Evolutionary conservation across 31 red algal genomes (phyloP).

Genomic region (Odonthalia washingtoniensis): DNA sequence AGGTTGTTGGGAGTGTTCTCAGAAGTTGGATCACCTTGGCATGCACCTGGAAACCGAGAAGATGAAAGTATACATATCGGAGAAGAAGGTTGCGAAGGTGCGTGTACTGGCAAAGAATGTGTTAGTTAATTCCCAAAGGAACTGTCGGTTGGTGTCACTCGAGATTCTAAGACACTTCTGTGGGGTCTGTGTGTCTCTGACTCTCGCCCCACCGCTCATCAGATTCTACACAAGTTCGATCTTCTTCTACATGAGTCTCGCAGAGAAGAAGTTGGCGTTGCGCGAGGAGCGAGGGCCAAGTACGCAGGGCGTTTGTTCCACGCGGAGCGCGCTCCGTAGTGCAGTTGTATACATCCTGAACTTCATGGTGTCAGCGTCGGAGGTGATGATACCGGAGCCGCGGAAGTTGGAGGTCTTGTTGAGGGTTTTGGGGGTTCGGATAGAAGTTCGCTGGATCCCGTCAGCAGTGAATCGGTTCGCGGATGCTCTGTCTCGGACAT

Average conservation of each 20-base stretch:
- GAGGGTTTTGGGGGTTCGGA: neutral
- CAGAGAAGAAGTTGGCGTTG: neutral
- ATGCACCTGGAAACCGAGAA: neutral
- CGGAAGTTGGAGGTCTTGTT: slow-evolving; percentile 9
- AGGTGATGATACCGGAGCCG: neutral
- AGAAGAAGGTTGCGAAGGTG: neutral
- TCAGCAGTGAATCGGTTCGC: slow-evolving; percentile 11
- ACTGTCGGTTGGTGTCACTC: neutral
- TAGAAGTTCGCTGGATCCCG: neutral
- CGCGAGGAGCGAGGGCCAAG: neutral
- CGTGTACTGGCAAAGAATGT: neutral
- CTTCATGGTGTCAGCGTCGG: slow-evolving; percentile 22
- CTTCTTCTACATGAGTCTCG: neutral
- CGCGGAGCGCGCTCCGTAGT: too few species aligned
- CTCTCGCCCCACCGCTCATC: neutral
- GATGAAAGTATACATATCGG: neutral
- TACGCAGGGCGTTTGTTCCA: too few species aligned
- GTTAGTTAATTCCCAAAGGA: neutral
- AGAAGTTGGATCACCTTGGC: slow-evolving; percentile 7
- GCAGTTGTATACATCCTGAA: slow-evolving; percentile 68
- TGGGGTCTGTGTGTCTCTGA: slow-evolving; percentile 7
- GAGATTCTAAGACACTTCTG: neutral
- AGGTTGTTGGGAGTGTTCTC: too few species aligned
- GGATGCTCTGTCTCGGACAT: slow-evolving; percentile 11
- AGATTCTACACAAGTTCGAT: neutral